Evolutionary conservation across 2,329 filamentous ascomycete species (phyloP).

Genomic region (Coniochaeta ligniaria): DNA sequence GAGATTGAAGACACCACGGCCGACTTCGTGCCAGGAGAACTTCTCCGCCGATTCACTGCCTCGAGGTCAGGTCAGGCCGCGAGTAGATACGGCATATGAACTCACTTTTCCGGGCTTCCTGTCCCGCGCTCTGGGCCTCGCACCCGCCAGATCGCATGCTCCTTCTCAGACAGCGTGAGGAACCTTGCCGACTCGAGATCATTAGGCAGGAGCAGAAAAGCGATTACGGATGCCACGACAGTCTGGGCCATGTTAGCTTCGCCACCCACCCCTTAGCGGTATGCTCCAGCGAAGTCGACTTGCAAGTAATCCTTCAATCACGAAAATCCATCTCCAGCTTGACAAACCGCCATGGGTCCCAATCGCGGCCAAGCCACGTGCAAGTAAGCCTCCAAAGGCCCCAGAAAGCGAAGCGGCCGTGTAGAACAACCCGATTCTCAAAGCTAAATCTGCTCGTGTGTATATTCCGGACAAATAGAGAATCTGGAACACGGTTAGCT

Average conservation of each 20-base stretch:
- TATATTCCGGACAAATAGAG: slow-evolving; percentile 60
- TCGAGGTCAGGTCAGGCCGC: not conserved
- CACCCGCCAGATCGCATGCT: slow-evolving; percentile 34
- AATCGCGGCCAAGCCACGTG: slow-evolving; percentile 30
- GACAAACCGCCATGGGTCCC: slow-evolving; percentile 43
- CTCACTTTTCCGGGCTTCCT: not conserved
- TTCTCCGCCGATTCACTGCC: slow-evolving; percentile 29
- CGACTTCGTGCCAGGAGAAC: slow-evolving; percentile 56
- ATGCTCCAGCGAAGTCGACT: not conserved
- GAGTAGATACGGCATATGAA: not conserved
- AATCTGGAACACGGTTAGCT: not conserved
- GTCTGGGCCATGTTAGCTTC: not conserved
- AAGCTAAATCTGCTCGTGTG: slow-evolving; percentile 49
- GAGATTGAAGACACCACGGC: slow-evolving; percentile 50
- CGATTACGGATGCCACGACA: not conserved
- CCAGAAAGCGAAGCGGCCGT: slow-evolving; percentile 59
- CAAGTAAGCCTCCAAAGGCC: slow-evolving; percentile 46
- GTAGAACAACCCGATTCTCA: slow-evolving; percentile 62
- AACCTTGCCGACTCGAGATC: not conserved
- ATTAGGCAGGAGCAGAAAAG: not conserved
- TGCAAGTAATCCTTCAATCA: not conserved
- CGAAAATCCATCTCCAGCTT: slow-evolving; percentile 56
- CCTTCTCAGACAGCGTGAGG: slow-evolving; percentile 38
- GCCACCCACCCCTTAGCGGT: slow-evolving; percentile 6
- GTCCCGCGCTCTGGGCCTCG: not conserved